Evolutionary conservation across 2,329 filamentous ascomycete genomes (phyloP), one percentile per base, ranked within the genome.

Genomic region (Diplodia corticola): DNA sequence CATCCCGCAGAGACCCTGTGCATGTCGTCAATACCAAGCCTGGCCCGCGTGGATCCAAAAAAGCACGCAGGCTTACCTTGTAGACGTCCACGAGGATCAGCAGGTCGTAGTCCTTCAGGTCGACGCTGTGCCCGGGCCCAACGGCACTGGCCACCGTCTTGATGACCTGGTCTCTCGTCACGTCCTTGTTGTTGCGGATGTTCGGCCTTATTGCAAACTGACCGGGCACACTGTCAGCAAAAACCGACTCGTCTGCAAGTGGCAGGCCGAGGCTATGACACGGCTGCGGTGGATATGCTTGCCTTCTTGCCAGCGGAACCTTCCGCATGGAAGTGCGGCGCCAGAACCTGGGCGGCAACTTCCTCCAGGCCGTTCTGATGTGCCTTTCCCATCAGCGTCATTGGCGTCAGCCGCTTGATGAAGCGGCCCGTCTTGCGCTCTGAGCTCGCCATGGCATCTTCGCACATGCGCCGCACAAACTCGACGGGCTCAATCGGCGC

Each of bases 191-290:
- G 72, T 91, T 91, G 65, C 91, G 88, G 68, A 92, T 86, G 15
- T 86, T 90, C n/a, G 89, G 87, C 51, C 91, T 87, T 70, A 96
- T 93, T n/a, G 91, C 91, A 78, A 92, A 95, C 91, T 94, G 68
- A 48, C n/a, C 20, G 46, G 20, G 33, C 37, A 20, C 24, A 20
- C 24, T 28, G 54, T 65, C 46, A 65, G 64, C 63, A 40, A 46
- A 54, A 35, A 46, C 35, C 9, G 22, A n/a, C 30, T 12, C 44
- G 61, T 54, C 26, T 64, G 22, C 60, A 17, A 64, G 49, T 37
- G 50, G 28, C 20, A 40, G 22, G 57, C 35, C 55, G 15, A 48
- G 22, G 26, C 22, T 5, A 26, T 17, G 28, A 10, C 22, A 24
- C 28, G 53, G 20, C n/a, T 15, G 20, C 5, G 54, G n/a, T 60